phyloP scores from a whole-genome alignment of 2,329 filamentous ascomycete species.

The Laburnicola sp. region DNA sequence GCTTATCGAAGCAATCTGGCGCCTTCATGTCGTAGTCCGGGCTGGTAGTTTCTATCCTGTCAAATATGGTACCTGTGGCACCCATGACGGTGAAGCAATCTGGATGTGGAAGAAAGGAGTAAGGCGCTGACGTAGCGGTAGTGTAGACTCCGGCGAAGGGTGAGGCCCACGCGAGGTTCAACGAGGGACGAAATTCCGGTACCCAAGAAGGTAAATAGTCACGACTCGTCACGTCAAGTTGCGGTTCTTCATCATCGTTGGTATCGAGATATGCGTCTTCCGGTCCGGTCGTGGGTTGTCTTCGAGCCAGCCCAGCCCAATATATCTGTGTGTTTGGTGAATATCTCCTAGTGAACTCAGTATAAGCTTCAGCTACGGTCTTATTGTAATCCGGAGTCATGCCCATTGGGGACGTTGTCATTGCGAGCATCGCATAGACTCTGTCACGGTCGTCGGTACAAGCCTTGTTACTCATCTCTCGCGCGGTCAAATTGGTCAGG shows the following conservation, averaged over 20 bases:
- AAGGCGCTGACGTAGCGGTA: neutral
- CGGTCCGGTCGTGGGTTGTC: neutral
- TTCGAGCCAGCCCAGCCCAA: conserved; percentile 1
- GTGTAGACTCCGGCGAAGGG: neutral
- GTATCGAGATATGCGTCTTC: neutral
- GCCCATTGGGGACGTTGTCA: neutral
- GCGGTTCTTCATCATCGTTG: neutral
- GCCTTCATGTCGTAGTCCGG: neutral
- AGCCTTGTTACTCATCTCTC: conserved; percentile 3
- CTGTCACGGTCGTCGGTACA: conserved; percentile 9
- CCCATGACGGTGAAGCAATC: neutral
- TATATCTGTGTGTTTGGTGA: conserved; percentile 5
- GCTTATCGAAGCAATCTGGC: neutral
- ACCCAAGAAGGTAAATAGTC: conserved; percentile 11
- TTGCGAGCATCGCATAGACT: conserved; percentile 10
- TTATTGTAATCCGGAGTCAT: conserved; percentile 5
- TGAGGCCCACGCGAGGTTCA: conserved; percentile 2
- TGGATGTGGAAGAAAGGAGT: neutral
- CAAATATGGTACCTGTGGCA: neutral
- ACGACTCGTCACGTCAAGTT: conserved; percentile 1
- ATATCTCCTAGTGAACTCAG: conserved; percentile 6
- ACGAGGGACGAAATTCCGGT: conserved; percentile 2
- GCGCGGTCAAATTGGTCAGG: neutral
- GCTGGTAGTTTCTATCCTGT: neutral
- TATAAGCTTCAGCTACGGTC: conserved; percentile 5